These are phyloP conservation scores for Casaregolazyma suthepensis DNA, from an alignment of 1,139 yeast species.

Conservation along the genomic window DNA sequence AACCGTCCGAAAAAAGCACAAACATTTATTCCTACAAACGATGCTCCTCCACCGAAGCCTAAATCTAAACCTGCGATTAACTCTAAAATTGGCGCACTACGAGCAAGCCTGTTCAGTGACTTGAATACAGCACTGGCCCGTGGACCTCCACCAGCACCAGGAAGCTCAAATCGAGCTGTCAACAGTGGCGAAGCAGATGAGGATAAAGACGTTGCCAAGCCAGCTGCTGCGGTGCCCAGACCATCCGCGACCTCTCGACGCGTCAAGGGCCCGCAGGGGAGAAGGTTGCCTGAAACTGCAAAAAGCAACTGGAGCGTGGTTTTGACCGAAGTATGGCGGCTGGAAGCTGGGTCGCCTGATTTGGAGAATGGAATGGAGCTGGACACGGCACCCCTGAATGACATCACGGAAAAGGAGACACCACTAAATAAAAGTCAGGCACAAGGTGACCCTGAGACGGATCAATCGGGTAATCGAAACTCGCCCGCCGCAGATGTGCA, in stretches of 20 bases:
- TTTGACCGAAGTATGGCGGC: conserved; percentile 24
- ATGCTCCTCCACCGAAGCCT: conserved; percentile 21
- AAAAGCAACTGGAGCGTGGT: conserved; percentile 24
- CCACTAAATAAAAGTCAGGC: neutral
- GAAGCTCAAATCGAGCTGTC: conserved; percentile 11
- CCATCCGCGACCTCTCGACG: conserved; percentile 44
- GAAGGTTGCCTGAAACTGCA: conserved; percentile 58
- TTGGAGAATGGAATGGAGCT: neutral
- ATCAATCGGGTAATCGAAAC: neutral
- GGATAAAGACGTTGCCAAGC: conserved; percentile 15
- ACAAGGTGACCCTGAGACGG: conserved; percentile 1
- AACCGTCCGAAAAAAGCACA: conserved; percentile 13
- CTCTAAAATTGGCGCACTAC: conserved; percentile 29
- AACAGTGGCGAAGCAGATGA: conserved; percentile 9
- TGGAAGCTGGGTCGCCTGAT: conserved; percentile 7
- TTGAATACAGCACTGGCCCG: conserved; percentile 29
- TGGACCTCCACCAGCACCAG: conserved; percentile 31
- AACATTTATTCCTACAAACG: conserved; percentile 12
- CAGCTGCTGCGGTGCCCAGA: conserved; percentile 19
- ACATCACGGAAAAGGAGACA: neutral
- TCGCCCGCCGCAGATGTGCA: neutral
- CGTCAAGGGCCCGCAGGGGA: conserved; percentile 72
- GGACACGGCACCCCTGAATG: conserved; percentile 1
- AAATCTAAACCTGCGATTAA: conserved; percentile 19
- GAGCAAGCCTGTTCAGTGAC: conserved; percentile 31